phyloP scores from a whole-genome alignment of 1,139 yeast species.

The Yamadazyma diddensiae region DNA sequence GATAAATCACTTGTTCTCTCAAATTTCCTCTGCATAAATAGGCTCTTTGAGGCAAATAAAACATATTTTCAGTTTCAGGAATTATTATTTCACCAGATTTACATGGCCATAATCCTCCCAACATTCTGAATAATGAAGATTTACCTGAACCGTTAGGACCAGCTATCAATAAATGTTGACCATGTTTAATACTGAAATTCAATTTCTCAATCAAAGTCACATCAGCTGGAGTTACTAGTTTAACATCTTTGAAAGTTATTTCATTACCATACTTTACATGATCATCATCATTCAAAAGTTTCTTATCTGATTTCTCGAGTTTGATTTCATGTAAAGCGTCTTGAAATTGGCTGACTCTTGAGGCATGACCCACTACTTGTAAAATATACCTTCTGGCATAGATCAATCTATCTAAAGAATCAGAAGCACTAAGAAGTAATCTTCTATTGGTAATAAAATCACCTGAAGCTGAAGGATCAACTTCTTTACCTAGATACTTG shows the following conservation, averaged over 20 bases:
- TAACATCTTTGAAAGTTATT: conserved; percentile 69
- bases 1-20: conserved; percentile 87
- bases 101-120: conserved; percentile 94
- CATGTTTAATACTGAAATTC: conserved; percentile 70
- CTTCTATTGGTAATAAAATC: conserved; percentile 90
- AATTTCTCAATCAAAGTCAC: conserved; percentile 68
- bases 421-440: conserved; percentile 78
- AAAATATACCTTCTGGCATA: conserved; percentile 82
- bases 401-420: conserved; percentile 83
- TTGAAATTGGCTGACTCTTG: conserved; percentile 71
- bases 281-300: conserved; percentile 6
- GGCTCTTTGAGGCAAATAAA: conserved; percentile 91
- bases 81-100: conserved; percentile 59
- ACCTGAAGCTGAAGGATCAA: conserved; percentile 59
- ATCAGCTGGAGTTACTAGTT: conserved; percentile 80
- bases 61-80: conserved; percentile 69
- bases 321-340: conserved; percentile 58
- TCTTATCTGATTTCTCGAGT: conserved; percentile 16
- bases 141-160: conserved; percentile 98
- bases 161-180: conserved; percentile 83
- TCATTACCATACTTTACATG: conserved; percentile 48
- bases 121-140: conserved; percentile 82
- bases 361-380: conserved; percentile 81
- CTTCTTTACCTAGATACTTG: conserved; percentile 48
- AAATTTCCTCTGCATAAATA: conserved; percentile 73